phyloP scores from a whole-genome alignment of 2,329 filamentous ascomycete species.

The Neopestalotiopsis clavispora region DNA sequence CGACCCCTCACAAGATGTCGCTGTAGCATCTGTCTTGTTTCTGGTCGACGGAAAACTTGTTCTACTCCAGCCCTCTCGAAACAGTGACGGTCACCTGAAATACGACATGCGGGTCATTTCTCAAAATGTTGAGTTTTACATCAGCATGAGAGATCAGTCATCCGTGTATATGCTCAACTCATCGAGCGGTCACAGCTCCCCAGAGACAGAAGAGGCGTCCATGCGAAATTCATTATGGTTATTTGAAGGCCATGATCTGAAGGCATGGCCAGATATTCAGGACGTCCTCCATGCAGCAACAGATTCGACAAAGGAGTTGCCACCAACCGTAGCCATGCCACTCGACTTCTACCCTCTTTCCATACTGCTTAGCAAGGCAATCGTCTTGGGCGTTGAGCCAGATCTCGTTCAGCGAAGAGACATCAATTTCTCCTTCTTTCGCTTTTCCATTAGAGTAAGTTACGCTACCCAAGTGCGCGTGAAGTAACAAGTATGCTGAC shows the following conservation, averaged over 20 bases:
- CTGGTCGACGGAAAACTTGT: slow-evolving; percentile 98
- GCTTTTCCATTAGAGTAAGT: slow-evolving; percentile 84
- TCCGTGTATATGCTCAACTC: slow-evolving; percentile 39
- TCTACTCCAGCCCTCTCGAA: slow-evolving; percentile 83
- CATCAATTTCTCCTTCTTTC: slow-evolving; percentile 87
- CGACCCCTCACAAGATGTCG: slow-evolving; percentile 94
- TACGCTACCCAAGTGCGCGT: neutral
- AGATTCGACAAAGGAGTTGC: slow-evolving; percentile 70
- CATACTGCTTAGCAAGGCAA: slow-evolving; percentile 84
- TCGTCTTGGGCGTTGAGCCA: slow-evolving; percentile 87
- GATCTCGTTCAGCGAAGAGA: slow-evolving; percentile 94
- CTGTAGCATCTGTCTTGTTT: slow-evolving; percentile 90
- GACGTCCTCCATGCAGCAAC: slow-evolving; percentile 78
- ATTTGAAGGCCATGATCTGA: slow-evolving; percentile 86
- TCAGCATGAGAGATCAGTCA: slow-evolving; percentile 86
- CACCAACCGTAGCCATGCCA: slow-evolving; percentile 75
- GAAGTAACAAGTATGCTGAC: neutral
- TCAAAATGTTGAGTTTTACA: slow-evolving; percentile 95
- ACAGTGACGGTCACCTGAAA: slow-evolving; percentile 83
- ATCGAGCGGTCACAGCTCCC: slow-evolving; percentile 31
- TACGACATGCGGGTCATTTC: slow-evolving; percentile 98
- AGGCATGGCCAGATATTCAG: slow-evolving; percentile 87
- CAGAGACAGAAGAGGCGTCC: slow-evolving; percentile 46
- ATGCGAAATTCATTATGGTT: slow-evolving; percentile 91
- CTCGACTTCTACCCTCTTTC: slow-evolving; percentile 97